phyloP scores from a whole-genome alignment of 1,284 basidiomycete genomes.

The Boletellus deceptivus region DNA sequence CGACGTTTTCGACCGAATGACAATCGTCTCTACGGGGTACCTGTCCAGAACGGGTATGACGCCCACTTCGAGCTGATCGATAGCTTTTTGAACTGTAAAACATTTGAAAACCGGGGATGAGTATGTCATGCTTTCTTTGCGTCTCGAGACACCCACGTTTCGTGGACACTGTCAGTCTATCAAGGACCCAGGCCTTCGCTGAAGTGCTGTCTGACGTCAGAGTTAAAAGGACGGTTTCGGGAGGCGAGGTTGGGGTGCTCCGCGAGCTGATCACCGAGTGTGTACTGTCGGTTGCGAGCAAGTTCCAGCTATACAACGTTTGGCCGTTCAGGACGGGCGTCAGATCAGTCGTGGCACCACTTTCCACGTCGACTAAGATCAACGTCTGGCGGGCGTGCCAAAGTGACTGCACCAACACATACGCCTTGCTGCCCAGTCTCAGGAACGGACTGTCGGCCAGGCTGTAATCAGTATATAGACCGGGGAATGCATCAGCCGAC shows the following conservation, averaged over 20 bases:
- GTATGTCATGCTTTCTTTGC: too few species aligned
- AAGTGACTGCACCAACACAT: conserved; percentile 46
- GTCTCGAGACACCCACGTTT: conserved; percentile 34
- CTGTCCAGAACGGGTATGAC: conserved; percentile 49
- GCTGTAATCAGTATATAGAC: conserved; percentile 55
- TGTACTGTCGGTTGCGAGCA: conserved; percentile 52
- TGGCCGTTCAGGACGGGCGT: conserved; percentile 28
- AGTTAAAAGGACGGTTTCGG: conserved; percentile 46
- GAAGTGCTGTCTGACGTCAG: neutral
- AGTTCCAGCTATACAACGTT: conserved; percentile 47
- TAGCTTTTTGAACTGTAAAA: conserved; percentile 39
- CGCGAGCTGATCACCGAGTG: conserved; percentile 47
- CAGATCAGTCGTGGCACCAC: conserved; percentile 41
- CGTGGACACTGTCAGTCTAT: conserved; percentile 32
- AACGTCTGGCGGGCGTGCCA: conserved; percentile 55
- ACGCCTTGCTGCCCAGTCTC: conserved; percentile 22
- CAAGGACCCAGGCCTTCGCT: conserved; percentile 12
- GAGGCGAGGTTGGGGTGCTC: conserved; percentile 49
- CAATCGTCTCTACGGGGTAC: conserved; percentile 51
- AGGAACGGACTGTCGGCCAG: conserved; percentile 49
- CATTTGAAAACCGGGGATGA: too few species aligned
- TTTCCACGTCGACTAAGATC: conserved; percentile 36
- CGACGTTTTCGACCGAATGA: conserved; percentile 37
- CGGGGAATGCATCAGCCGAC: conserved; percentile 49
- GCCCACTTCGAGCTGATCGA: conserved; percentile 39